These are phyloP conservation scores for Dipodascus geniculatus DNA, from an alignment of 805 yeast species.

Conservation along the genomic window DNA sequence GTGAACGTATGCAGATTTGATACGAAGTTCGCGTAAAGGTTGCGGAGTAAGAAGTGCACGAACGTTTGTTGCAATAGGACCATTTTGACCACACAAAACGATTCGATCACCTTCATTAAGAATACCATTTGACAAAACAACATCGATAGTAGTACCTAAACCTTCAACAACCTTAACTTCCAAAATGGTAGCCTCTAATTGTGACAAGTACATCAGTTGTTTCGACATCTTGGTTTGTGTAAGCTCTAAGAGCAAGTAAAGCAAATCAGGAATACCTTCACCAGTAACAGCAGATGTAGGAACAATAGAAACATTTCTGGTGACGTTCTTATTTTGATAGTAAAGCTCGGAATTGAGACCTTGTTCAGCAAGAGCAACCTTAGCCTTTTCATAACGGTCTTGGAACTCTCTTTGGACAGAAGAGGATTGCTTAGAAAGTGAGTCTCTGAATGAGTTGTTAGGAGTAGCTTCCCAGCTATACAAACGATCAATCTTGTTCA, in stretches of 20 bases:
- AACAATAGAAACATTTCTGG: slow-evolving; percentile 89
- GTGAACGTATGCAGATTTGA: slow-evolving; percentile 93
- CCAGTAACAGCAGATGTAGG: slow-evolving; percentile 99
- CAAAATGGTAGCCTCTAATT: slow-evolving; percentile 89
- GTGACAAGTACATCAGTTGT: slow-evolving; percentile 90
- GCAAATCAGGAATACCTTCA: slow-evolving; percentile 98
- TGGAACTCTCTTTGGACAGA: slow-evolving; percentile 89
- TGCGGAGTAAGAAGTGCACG: slow-evolving; percentile 97
- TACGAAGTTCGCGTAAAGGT: slow-evolving; percentile 89
- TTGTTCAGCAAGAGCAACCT: slow-evolving; percentile 90
- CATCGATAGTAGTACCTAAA: slow-evolving; percentile 97
- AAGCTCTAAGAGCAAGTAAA: slow-evolving; percentile 87
- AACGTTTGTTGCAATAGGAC: slow-evolving; percentile 93
- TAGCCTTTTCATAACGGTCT: slow-evolving; percentile 72
- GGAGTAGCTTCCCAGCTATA: slow-evolving; percentile 89
- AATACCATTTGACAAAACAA: slow-evolving; percentile 92
- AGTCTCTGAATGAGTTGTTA: slow-evolving; percentile 92
- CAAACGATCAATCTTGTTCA: slow-evolving; percentile 94
- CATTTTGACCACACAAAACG: slow-evolving; percentile 94
- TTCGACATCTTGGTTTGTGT: slow-evolving; percentile 98
- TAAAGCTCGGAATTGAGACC: slow-evolving; percentile 96
- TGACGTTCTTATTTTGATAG: slow-evolving; percentile 86
- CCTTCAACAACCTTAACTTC: slow-evolving; percentile 98
- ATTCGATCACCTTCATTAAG: slow-evolving; percentile 90
- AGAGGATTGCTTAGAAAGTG: slow-evolving; percentile 67